These are phyloP conservation scores for Phaeosphaeriaceae sp. DNA, from an alignment of 2,329 filamentous ascomycete species.

Conservation along the genomic window DNA sequence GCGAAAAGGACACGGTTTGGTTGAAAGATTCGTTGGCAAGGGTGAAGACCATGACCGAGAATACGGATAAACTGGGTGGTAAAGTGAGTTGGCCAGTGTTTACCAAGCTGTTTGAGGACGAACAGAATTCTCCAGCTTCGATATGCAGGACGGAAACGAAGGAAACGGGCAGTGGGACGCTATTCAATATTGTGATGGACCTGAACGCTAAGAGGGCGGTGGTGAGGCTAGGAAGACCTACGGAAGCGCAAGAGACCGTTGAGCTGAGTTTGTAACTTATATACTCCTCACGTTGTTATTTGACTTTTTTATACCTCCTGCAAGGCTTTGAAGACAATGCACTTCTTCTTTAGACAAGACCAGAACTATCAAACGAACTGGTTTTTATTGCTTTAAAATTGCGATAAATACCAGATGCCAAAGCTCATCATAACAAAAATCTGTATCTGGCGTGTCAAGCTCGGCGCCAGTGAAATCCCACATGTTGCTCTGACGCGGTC, in stretches of 20 bases:
- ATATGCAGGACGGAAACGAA: constrained; percentile 36
- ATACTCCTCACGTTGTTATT: background rate
- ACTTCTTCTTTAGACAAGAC: too few species aligned
- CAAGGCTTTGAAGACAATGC: too few species aligned
- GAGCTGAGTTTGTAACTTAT: constrained; percentile 23
- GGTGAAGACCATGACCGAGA: constrained; percentile 47
- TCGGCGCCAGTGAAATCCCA: background rate
- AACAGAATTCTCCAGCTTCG: constrained; percentile 47
- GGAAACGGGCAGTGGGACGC: constrained; percentile 37
- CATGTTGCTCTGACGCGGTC: background rate
- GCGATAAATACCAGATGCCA: background rate
- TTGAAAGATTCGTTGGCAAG: constrained; percentile 50
- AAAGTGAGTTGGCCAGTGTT: constrained; percentile 40
- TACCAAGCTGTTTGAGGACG: constrained; percentile 50
- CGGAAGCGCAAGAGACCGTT: constrained; percentile 35
- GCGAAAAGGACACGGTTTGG: constrained; percentile 52
- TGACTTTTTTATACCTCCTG: background rate
- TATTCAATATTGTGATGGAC: constrained; percentile 50
- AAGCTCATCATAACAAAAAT: background rate
- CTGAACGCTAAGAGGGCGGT: constrained; percentile 39
- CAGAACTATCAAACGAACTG: background rate
- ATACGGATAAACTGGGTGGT: constrained; percentile 23
- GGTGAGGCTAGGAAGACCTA: constrained; percentile 41
- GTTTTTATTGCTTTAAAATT: background rate
- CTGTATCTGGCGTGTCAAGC: background rate